Evolutionary conservation across 2,329 filamentous ascomycete genomes (phyloP).

Genomic region (Cercospora sp.): DNA sequence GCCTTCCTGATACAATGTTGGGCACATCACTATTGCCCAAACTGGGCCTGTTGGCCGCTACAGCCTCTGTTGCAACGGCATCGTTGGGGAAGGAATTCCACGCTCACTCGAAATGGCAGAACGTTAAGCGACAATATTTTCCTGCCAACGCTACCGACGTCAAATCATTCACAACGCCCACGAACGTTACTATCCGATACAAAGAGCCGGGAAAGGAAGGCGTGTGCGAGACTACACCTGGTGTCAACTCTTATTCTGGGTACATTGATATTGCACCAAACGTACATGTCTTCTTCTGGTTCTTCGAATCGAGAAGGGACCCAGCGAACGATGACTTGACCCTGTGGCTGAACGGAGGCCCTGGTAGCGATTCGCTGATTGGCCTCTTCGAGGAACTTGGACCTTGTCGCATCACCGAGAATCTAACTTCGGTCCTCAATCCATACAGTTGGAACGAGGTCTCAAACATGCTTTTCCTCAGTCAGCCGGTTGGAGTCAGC

Average conservation of each 20-base stretch:
- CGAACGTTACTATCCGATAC: constrained; percentile 35
- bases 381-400: constrained; percentile 56
- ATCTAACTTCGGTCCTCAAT: constrained; percentile 56
- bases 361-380: constrained; percentile 58
- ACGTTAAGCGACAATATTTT: constrained; percentile 29
- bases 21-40: background rate
- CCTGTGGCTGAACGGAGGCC: constrained; percentile 63
- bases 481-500: constrained; percentile 64
- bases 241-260: constrained; percentile 52
- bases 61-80: constrained; percentile 9
- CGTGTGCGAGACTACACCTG: constrained; percentile 53
- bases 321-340: constrained; percentile 58
- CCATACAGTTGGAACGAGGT: constrained; percentile 65
- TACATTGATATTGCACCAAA: constrained; percentile 37
- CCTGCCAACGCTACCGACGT: constrained; percentile 47
- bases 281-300: constrained; percentile 64
- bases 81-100: constrained; percentile 10
- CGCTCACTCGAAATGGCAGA: constrained; percentile 4
- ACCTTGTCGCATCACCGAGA: constrained; percentile 47
- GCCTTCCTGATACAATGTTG: constrained; percentile 1
- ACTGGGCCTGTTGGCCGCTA: constrained; percentile 7
- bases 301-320: constrained; percentile 59
- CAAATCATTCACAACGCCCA: constrained; percentile 47
- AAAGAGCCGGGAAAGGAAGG: constrained; percentile 42
- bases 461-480: constrained; percentile 69